Conservation (phyloP, 106 monocot genomes). For the Phalaenopsis equestris region DNA sequence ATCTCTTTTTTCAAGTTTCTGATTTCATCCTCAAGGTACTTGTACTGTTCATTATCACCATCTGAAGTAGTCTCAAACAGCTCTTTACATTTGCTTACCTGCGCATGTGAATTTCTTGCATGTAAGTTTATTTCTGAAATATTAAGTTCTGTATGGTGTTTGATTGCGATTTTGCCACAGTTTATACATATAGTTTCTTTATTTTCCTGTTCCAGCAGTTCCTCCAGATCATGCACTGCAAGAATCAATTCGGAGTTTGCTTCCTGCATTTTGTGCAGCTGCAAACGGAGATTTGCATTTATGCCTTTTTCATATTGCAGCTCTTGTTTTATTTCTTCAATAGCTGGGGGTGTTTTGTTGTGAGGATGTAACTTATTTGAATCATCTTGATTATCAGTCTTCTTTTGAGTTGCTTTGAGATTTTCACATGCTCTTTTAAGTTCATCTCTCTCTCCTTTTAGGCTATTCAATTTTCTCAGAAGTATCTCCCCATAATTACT, state of each 20-base stretch:
- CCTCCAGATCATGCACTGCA: constrained; percentile 80
- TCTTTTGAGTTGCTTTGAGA: constrained; percentile 37
- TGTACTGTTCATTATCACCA: constrained; percentile 34
- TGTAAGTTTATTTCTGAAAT: constrained; percentile 12
- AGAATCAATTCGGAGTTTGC: constrained; percentile 81
- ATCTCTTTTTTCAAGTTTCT: constrained; percentile 67
- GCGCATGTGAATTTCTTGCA: constrained; percentile 12
- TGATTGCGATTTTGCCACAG: constrained; percentile 12
- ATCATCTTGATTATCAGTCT: constrained; percentile 8
- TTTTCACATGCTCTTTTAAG: constrained; percentile 66
- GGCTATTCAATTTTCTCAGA: constrained; percentile 40
- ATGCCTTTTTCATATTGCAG: constrained; percentile 66
- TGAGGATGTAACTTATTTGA: constrained; percentile 13
- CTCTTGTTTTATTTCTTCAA: constrained; percentile 85
- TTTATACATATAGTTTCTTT: constrained; percentile 21
- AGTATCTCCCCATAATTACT: constrained; percentile 48
- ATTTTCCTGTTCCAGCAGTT: constrained; percentile 64
- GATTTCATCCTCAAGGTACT: constrained; percentile 70
- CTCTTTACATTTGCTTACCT: constrained; percentile 21
- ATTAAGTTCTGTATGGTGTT: constrained; percentile 14
- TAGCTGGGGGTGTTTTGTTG: constrained; percentile 28
- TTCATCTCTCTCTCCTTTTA: constrained; percentile 71
- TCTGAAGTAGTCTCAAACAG: constrained; percentile 27
- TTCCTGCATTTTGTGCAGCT: constrained; percentile 86
- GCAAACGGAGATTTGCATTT: constrained; percentile 70